These are phyloP conservation scores for Limnanthes douglasii DNA, from an alignment of 345 rosid species.

Conservation along the genomic window DNA sequence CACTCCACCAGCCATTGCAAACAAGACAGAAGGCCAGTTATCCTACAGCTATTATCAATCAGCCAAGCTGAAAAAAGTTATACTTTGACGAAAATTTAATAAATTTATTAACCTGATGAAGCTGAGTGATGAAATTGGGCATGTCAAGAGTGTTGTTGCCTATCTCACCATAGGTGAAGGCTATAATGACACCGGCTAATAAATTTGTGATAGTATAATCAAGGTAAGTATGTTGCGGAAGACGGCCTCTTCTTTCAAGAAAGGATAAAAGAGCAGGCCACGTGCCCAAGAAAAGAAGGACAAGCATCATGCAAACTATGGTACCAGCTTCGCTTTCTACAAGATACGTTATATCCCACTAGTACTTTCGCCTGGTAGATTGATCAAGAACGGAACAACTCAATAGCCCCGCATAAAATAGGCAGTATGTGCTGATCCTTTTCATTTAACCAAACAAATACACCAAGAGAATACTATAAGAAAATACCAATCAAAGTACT, in stretches of 20 bases:
- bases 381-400: slow-evolving; percentile 7
- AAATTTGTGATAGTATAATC: slow-evolving; percentile 77
- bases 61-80: too few relatives aligned
- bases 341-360: too few relatives aligned
- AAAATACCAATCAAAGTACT: too few relatives aligned
- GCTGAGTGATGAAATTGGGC: slow-evolving; percentile 62
- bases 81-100: background rate
- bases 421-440: too few relatives aligned
- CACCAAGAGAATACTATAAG: too few relatives aligned
- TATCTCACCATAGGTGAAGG: slow-evolving; percentile 68
- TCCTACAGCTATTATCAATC: too few relatives aligned
- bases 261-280: slow-evolving; percentile 89
- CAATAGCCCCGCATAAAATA: slow-evolving; percentile 17
- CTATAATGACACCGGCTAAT: slow-evolving; percentile 64
- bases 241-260: slow-evolving; percentile 73
- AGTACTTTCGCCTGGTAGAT: slow-evolving; percentile 4
- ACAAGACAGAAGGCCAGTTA: slow-evolving; percentile 70
- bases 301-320: slow-evolving; percentile 59
- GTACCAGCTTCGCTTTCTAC: slow-evolving; percentile 90
- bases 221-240: slow-evolving; percentile 86
- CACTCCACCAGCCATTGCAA: slow-evolving; percentile 79
- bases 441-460: too few relatives aligned
- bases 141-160: slow-evolving; percentile 17
- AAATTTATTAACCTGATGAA: slow-evolving; percentile 29
- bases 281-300: slow-evolving; percentile 71